Conservation (phyloP, 495 filamentous ascomycete genomes). For the Annulohypoxylon bovei region DNA sequence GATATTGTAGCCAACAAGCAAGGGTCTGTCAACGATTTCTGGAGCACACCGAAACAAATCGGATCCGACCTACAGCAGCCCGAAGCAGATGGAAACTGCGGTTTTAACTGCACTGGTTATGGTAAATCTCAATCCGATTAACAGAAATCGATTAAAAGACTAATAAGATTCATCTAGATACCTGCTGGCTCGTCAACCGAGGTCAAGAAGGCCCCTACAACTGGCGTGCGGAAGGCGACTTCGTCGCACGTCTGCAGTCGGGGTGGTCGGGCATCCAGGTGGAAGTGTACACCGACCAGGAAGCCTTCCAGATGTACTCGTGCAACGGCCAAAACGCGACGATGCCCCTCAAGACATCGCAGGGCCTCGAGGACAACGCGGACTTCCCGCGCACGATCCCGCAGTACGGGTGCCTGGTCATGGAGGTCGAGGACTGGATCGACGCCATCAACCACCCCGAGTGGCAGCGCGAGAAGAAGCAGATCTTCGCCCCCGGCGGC, state of each 20-base stretch:
- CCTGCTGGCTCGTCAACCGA: conserved; percentile 60
- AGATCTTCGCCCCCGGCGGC: conserved; percentile 71
- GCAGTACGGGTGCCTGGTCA: conserved; percentile 77
- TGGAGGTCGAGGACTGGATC: conserved; percentile 79
- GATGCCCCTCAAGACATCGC: conserved; percentile 69
- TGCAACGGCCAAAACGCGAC: conserved; percentile 79
- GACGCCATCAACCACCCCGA: conserved; percentile 83
- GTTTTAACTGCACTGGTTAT: conserved; percentile 78
- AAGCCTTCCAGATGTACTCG: conserved; percentile 80
- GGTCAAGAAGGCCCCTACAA: conserved; percentile 63
- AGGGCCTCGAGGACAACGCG: conserved; percentile 59
- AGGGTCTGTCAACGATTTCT: conserved; percentile 77
- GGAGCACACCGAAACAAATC: conserved; percentile 75
- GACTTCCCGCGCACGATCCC: conserved; percentile 61
- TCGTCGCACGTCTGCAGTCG: conserved; percentile 70
- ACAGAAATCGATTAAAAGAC: background rate
- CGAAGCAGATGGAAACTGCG: conserved; percentile 68
- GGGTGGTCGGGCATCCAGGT: conserved; percentile 76
- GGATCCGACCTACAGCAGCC: conserved; percentile 71
- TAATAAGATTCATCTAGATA: conserved; percentile 51
- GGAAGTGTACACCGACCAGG: conserved; percentile 78
- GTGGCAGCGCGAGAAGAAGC: conserved; percentile 71
- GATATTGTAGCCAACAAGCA: conserved; percentile 71
- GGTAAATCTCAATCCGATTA: conserved; percentile 57
- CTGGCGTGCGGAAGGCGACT: conserved; percentile 63